A percentile compares a stretch with the other conserved stretches of the same genome.
phyloP scores from a whole-genome alignment of 352 stramenopile genomes.

The Phytopythium litorale region DNA sequence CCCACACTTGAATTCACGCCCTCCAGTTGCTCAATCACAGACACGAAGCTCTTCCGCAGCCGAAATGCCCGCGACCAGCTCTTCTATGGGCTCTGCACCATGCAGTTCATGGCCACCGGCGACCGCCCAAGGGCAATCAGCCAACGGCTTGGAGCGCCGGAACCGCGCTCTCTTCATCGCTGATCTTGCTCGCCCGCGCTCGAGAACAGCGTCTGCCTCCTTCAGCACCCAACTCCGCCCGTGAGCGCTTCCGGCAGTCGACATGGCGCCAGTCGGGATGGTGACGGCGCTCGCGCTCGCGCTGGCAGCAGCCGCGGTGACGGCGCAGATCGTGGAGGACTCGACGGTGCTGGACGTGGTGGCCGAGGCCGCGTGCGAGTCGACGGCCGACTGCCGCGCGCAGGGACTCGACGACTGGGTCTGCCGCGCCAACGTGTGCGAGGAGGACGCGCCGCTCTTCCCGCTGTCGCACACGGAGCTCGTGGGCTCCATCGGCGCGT shows the following conservation, averaged over 20 bases:
- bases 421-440: conserved; percentile 47
- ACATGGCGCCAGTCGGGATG: neutral
- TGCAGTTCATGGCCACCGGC: neutral
- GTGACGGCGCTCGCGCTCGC: neutral
- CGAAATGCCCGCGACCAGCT: neutral
- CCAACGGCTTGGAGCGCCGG: conserved; percentile 6
- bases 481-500: conserved; percentile 56
- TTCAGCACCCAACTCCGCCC: neutral
- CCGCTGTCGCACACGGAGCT: conserved; percentile 53
- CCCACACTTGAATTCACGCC: neutral
- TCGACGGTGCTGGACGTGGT: conserved; percentile 26
- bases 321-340: conserved; percentile 28
- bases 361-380: conserved; percentile 29
- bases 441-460: conserved; percentile 47
- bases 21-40: neutral
- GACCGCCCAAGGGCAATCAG: neutral
- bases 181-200: neutral
- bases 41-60: conserved; percentile 2
- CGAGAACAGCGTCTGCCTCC: neutral
- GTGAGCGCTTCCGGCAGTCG: neutral
- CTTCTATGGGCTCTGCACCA: neutral
- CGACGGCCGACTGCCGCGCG: conserved; percentile 43
- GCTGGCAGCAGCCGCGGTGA: neutral
- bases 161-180: conserved; percentile 1
- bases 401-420: conserved; percentile 30